These are phyloP conservation scores for Phaeosphaeria sp. DNA, from an alignment of 2,329 filamentous ascomycete species.

Conservation along the genomic window DNA sequence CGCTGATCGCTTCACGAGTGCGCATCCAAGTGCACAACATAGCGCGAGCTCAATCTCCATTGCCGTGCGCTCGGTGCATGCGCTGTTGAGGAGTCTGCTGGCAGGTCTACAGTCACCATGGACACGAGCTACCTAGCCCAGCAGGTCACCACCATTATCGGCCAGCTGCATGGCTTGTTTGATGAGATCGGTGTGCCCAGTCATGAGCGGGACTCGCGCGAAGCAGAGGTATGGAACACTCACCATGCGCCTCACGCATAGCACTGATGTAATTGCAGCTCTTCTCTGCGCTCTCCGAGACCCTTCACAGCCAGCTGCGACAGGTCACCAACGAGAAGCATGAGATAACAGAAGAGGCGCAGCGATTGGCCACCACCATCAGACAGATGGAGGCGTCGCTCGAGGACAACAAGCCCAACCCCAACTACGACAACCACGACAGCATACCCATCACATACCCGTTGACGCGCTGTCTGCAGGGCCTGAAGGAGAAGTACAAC, in stretches of 20 bases:
- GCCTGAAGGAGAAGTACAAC: conserved; percentile 83
- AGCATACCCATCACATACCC: conserved; percentile 82
- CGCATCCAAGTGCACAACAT: neutral
- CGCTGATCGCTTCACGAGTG: conserved; percentile 6
- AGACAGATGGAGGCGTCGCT: conserved; percentile 93
- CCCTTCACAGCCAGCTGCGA: conserved; percentile 87
- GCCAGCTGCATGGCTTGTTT: conserved; percentile 90
- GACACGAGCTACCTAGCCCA: conserved; percentile 92
- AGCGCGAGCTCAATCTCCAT: conserved; percentile 1
- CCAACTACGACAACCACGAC: conserved; percentile 71
- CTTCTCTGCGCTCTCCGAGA: conserved; percentile 89
- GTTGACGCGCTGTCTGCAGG: conserved; percentile 77
- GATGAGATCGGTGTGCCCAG: conserved; percentile 96
- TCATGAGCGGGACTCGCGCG: conserved; percentile 89
- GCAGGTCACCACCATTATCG: conserved; percentile 93
- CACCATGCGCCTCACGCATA: neutral
- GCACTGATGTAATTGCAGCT: conserved; percentile 62
- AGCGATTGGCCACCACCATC: conserved; percentile 82
- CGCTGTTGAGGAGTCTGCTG: conserved; percentile 38
- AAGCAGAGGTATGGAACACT: conserved; percentile 73
- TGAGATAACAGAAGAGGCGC: conserved; percentile 86
- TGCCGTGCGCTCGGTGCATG: conserved; percentile 37
- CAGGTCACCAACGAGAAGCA: conserved; percentile 88
- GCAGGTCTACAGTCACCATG: conserved; percentile 61
- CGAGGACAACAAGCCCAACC: conserved; percentile 72